These are phyloP conservation scores for Euryodendron excelsum DNA, from an alignment of 148 eudicot genomes.

Conservation along the genomic window DNA sequence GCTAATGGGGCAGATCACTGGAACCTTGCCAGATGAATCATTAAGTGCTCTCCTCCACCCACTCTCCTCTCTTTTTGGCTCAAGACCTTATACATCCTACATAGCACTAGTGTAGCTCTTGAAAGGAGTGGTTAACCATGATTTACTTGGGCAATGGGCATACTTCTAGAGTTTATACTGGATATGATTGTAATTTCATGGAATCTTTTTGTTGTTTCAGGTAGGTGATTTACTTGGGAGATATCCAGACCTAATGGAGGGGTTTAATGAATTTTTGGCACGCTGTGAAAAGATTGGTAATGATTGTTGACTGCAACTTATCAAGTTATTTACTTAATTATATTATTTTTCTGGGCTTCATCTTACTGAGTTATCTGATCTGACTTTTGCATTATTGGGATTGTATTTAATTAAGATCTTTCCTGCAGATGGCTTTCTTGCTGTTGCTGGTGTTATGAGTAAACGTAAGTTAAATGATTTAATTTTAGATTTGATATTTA, in stretches of 20 bases:
- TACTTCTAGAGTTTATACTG: neutral
- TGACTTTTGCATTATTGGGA: neutral
- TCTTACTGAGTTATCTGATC: neutral
- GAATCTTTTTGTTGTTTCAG: constrained; percentile 29
- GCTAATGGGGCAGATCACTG: neutral
- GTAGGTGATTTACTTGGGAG: constrained; percentile 38
- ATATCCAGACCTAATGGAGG: constrained; percentile 50
- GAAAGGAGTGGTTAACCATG: neutral
- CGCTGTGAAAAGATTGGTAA: constrained; percentile 50
- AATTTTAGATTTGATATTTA: neutral
- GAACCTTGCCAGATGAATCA: neutral
- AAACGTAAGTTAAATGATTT: constrained; percentile 30
- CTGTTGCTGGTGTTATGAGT: constrained; percentile 27
- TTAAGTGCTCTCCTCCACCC: too few species aligned
- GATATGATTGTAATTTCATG: constrained; percentile 9
- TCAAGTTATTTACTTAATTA: neutral
- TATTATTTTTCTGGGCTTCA: neutral
- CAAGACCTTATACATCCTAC: too few species aligned
- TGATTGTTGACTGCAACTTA: neutral
- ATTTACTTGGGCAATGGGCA: neutral
- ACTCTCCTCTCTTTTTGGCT: too few species aligned
- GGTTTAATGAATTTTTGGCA: constrained; percentile 41
- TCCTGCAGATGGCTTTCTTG: constrained; percentile 38
- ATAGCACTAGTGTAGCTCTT: too few species aligned
- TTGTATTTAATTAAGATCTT: constrained; percentile 10